Evolutionary conservation across 345 rosid species (phyloP).

Genomic region (Aegle marmelos): DNA sequence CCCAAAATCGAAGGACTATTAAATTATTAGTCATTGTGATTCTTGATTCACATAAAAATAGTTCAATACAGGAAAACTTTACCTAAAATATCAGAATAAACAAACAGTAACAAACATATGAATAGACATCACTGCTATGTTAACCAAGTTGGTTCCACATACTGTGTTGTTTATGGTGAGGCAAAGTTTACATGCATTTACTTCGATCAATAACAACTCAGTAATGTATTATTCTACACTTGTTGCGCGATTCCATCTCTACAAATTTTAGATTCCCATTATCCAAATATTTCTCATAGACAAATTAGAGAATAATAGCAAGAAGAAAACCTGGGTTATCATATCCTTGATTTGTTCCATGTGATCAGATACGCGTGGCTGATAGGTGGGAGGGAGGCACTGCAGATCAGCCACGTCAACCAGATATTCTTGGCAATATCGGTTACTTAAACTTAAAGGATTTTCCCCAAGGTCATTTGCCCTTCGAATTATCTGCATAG

Average conservation of each 20-base stretch:
- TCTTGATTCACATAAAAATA: background rate
- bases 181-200: background rate
- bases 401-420: conserved; percentile 69
- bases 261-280: background rate
- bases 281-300: background rate
- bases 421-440: conserved; percentile 72
- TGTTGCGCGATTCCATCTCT: background rate
- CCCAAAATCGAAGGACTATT: background rate
- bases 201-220: background rate
- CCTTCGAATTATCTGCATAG: conserved; percentile 63
- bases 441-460: conserved; percentile 55
- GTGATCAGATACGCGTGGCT: conserved; percentile 77
- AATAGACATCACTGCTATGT: background rate
- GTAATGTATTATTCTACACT: background rate
- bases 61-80: background rate
- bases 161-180: background rate
- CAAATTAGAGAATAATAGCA: background rate
- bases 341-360: conserved; percentile 72
- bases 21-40: background rate
- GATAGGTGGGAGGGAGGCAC: conserved; percentile 77
- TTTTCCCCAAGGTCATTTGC: conserved; percentile 61
- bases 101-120: background rate
- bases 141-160: background rate
- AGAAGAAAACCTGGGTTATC: conserved; percentile 55
- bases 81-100: background rate